Percentiles rank a stretch among this genome's conserved stretches.
These are phyloP conservation scores for Physocladia obscura DNA, from an alignment of 192 early-diverging fungal genomes.

Conservation along the genomic window DNA sequence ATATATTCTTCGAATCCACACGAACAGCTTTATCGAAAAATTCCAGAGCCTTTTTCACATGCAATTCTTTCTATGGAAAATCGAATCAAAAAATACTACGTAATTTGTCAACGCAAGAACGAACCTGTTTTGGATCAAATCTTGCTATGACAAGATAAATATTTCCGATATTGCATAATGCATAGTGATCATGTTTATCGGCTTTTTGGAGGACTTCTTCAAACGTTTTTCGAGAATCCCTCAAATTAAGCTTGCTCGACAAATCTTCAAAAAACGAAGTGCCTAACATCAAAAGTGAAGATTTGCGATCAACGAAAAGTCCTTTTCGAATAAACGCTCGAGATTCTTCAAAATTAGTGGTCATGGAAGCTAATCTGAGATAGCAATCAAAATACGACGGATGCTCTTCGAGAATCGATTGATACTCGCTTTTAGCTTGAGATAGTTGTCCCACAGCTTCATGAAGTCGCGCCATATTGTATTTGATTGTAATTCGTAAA, in stretches of 20 bases:
- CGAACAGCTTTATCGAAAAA: conserved; percentile 71
- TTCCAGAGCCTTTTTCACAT: conserved; percentile 45
- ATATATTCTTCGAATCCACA: conserved; percentile 66
- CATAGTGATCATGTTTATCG: conserved; percentile 76
- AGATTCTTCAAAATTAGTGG: conserved; percentile 55
- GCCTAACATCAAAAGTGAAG: conserved; percentile 75
- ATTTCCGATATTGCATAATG: conserved; percentile 79
- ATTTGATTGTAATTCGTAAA: conserved; percentile 55
- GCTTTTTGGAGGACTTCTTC: conserved; percentile 76
- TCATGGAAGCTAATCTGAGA: conserved; percentile 72
- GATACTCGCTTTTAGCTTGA: conserved; percentile 68
- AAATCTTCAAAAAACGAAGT: conserved; percentile 60
- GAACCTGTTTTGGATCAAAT: conserved; percentile 32
- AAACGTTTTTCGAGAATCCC: conserved; percentile 69
- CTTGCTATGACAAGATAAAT: conserved; percentile 69
- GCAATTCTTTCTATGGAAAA: conserved; percentile 20
- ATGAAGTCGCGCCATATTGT: conserved; percentile 62
- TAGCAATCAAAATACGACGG: conserved; percentile 72
- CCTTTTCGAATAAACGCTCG: conserved; percentile 64
- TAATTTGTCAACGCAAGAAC: not conserved
- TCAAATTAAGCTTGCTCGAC: conserved; percentile 40
- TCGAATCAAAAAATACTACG: not conserved
- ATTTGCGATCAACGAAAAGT: conserved; percentile 60
- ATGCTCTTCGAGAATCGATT: conserved; percentile 57
- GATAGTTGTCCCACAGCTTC: conserved; percentile 39